Evolutionary conservation across 2,329 filamentous ascomycete genomes (phyloP).

Genomic region (Parasarocladium wereldwijsianum): DNA sequence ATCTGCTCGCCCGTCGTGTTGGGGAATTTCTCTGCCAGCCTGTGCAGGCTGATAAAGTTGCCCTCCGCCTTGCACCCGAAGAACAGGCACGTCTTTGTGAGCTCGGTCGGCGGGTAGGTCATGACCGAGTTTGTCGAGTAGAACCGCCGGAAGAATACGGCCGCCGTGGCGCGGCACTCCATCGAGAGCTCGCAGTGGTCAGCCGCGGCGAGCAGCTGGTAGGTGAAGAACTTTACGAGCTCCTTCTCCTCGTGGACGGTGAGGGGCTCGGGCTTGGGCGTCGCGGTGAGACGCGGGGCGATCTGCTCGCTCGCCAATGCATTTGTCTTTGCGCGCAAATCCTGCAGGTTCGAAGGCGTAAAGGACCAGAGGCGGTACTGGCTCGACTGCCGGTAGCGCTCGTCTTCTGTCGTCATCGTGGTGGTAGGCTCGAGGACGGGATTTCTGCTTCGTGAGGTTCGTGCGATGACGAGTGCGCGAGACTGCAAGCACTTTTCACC

Average conservation of each 20-base stretch:
- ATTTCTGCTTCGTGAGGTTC: no score
- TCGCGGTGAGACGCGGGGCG: slow-evolving; percentile 34
- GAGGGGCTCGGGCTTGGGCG: slow-evolving; percentile 58
- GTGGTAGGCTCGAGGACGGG: no score
- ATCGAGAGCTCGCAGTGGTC: slow-evolving; percentile 36
- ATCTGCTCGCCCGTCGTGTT: slow-evolving; percentile 67
- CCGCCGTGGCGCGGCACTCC: slow-evolving; percentile 50
- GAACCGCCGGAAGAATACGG: slow-evolving; percentile 84
- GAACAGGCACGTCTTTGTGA: slow-evolving; percentile 82
- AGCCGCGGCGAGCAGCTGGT: slow-evolving; percentile 41
- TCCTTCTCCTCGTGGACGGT: slow-evolving; percentile 70
- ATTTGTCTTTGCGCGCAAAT: slow-evolving; percentile 68
- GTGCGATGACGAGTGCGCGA: no score
- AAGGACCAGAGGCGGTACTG: slow-evolving; percentile 93
- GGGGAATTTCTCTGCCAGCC: slow-evolving; percentile 56
- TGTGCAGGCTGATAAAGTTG: slow-evolving; percentile 49
- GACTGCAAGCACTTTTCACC: no score
- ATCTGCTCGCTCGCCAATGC: slow-evolving; percentile 52
- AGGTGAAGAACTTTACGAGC: slow-evolving; percentile 64
- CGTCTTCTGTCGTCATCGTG: slow-evolving; percentile 69
- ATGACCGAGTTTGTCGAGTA: slow-evolving; percentile 92
- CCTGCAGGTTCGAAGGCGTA: slow-evolving; percentile 54
- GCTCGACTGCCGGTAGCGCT: slow-evolving; percentile 75
- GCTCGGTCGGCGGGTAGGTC: slow-evolving; percentile 84
- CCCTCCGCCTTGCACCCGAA: slow-evolving; percentile 90